These are phyloP conservation scores for Podila horticola DNA, from an alignment of 192 early-diverging fungal species.

Conservation along the genomic window DNA sequence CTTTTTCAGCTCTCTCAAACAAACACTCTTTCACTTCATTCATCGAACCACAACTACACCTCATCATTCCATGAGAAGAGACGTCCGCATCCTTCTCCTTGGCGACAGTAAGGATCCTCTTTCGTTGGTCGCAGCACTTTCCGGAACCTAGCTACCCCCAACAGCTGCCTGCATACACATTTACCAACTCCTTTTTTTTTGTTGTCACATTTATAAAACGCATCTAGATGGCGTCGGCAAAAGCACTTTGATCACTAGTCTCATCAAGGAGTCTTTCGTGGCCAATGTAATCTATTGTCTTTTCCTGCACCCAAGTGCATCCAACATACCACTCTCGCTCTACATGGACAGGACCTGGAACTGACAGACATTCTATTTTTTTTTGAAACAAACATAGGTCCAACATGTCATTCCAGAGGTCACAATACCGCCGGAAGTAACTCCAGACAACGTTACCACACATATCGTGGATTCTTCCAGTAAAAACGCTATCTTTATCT, in stretches of 20 bases:
- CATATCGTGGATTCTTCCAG: conserved; percentile 98
- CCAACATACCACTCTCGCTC: not conserved
- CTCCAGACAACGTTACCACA: conserved; percentile 95
- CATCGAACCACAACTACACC: not conserved
- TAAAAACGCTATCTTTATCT: conserved; percentile 28
- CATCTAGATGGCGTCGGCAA: conserved; percentile 91
- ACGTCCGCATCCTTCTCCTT: conserved; percentile 93
- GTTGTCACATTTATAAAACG: not conserved
- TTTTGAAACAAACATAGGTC: conserved; percentile 62
- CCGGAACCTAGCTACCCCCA: not conserved
- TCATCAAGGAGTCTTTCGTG: conserved; percentile 97
- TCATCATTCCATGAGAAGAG: conserved; percentile 71
- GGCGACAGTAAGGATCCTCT: conserved; percentile 79
- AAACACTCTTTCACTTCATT: not conserved
- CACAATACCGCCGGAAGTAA: conserved; percentile 99
- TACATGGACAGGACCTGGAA: no score
- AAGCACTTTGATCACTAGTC: conserved; percentile 94
- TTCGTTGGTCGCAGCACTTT: not conserved
- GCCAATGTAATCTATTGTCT: conserved; percentile 74
- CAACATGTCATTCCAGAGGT: conserved; percentile 99
- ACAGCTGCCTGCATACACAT: not conserved
- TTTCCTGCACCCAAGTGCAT: not conserved
- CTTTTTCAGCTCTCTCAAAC: not conserved
- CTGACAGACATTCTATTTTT: not conserved
- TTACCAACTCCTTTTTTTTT: not conserved